phyloP scores from a whole-genome alignment of 2,329 filamentous ascomycete species.

The Fragosphaeria purpurea region DNA sequence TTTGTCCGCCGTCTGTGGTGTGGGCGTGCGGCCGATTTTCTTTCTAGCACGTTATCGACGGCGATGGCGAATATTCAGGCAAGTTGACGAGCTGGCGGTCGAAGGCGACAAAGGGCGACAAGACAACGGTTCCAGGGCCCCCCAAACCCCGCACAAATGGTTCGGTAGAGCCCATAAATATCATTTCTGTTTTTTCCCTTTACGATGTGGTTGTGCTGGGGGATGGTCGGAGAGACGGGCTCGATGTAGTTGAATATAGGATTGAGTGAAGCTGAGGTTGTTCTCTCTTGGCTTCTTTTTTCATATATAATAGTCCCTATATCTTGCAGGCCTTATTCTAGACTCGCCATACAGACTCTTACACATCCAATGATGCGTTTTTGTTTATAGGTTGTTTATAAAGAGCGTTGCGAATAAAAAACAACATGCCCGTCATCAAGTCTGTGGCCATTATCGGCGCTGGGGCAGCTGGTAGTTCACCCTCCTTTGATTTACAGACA shows the following conservation, averaged over 20 bases:
- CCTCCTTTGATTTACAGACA: neutral
- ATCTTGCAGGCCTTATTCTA: too few relatives aligned
- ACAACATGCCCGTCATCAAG: slow-evolving; percentile 7
- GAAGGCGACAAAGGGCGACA: too few relatives aligned
- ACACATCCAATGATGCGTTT: too few relatives aligned
- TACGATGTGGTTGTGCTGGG: too few relatives aligned
- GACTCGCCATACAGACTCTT: too few relatives aligned
- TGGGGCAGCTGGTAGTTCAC: slow-evolving; percentile 8
- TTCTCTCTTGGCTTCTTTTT: neutral
- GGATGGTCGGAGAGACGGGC: too few relatives aligned
- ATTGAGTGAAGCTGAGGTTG: neutral
- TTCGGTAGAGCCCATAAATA: neutral
- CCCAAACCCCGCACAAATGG: too few relatives aligned
- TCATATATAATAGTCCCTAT: too few relatives aligned
- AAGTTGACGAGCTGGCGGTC: neutral
- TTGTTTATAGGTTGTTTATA: too few relatives aligned
- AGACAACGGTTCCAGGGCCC: too few relatives aligned
- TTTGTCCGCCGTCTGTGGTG: too few relatives aligned
- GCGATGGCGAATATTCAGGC: slow-evolving; percentile 1
- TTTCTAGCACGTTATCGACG: slow-evolving; percentile 1
- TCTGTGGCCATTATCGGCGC: slow-evolving; percentile 12
- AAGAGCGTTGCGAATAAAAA: neutral
- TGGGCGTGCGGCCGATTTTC: neutral
- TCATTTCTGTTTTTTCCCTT: neutral
- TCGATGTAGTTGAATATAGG: neutral